Conservation (phyloP, 2,329 filamentous ascomycete genomes). For the Colletotrichum phormii region DNA sequence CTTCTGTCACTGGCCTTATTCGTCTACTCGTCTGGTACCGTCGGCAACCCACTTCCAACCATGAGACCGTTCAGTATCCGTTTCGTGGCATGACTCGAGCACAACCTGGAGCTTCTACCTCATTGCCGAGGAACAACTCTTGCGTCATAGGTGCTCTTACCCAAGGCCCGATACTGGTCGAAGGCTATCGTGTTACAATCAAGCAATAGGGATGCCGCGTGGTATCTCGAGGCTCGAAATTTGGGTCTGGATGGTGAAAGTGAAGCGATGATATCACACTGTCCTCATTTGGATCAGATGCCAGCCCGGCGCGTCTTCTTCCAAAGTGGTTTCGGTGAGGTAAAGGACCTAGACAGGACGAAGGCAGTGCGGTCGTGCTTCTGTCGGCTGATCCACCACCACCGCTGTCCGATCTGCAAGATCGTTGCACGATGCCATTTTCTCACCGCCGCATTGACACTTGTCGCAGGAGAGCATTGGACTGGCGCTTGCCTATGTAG, state of each 20-base stretch:
- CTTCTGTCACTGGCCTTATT: background rate
- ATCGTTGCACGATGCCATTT: background rate
- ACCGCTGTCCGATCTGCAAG: background rate
- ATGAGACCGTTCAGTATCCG: background rate
- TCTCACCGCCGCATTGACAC: background rate
- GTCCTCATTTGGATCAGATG: background rate
- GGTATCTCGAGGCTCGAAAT: background rate
- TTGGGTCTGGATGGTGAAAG: background rate
- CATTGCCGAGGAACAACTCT: background rate
- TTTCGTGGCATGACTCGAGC: background rate
- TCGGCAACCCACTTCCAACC: background rate
- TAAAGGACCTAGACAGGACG: background rate
- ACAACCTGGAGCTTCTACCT: background rate
- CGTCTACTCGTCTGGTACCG: background rate
- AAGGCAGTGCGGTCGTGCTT: background rate
- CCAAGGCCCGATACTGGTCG: background rate
- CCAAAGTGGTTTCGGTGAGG: background rate
- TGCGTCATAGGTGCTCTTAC: background rate
- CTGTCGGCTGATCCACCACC: background rate
- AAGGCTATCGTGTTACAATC: background rate
- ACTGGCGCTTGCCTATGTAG: slow-evolving; percentile 12
- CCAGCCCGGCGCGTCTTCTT: background rate
- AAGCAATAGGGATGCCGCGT: background rate
- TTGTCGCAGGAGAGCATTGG: background rate
- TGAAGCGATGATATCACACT: background rate